Base-by-base conservation (phyloP, 176 grass and related monocot genomes). In the Oryza glumipatula region DNA sequence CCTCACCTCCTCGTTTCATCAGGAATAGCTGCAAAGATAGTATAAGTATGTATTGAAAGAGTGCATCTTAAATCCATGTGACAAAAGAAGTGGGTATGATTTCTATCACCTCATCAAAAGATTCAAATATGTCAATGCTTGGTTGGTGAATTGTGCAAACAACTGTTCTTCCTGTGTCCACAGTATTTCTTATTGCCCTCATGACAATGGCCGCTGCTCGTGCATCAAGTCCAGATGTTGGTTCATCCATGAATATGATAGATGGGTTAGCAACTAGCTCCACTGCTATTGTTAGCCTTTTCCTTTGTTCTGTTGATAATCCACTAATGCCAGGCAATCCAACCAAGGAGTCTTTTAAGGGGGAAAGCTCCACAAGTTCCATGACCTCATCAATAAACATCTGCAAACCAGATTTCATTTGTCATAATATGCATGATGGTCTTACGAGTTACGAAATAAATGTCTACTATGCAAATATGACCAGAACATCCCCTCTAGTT, bases 1-100 rank as follows among this genome's bases (percentile, higher is more conserved):
- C 76, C 44, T 78, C 56, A 65, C 76, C 76, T 24, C 76, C 76
- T 5, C 76, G 58, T 14, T 78, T 78, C 76, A 78, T 78, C 3
- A 78, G 76, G 24, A 78, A 78, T 9, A 78, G 58, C 76, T 78
- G 76, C 36, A 64, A 24, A 32, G 6, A 33, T 52, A 22, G 7
- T 61, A 61, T 61, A 9, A 61, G 7, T 61, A 61, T 22, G 56
- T 22, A 61, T 22, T 61, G 21, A 61, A 21, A 22, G 21, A 9
- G 56, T 61, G 56, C 51, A 49, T 56, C 16, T 56, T 56, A 17
- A 56, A 56, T 56, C 16, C 51, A 56, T 17, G 14, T 7, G 16
- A 56, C 7, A 22, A 6, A 22, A 22, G 10, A 61, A 61, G n/a
- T 21, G n/a, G 21, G 21, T 22, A n/a, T 61, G 21, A 61, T 22